Percentiles rank a stretch among this genome's conserved stretches.
These are phyloP conservation scores for Neopestalotiopsis rosae DNA, from an alignment of 2,329 filamentous ascomycete genomes.

Conservation along the genomic window DNA sequence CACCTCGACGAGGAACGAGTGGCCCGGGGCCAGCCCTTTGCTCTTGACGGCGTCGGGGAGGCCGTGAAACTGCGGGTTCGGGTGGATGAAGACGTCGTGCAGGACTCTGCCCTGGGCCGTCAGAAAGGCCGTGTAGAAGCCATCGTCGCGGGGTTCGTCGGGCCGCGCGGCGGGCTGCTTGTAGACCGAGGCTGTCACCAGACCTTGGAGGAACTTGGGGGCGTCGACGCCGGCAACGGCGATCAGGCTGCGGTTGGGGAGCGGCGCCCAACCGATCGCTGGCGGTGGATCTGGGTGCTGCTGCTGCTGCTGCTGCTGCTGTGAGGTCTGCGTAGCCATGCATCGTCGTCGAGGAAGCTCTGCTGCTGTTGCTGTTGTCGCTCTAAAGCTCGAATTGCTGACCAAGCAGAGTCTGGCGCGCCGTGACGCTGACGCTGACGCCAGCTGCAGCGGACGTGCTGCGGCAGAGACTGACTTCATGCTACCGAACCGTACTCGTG, in stretches of 20 bases:
- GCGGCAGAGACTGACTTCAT: conserved; percentile 9
- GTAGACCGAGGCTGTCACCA: conserved; percentile 67
- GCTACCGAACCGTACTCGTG: not conserved
- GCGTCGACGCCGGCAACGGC: conserved; percentile 80
- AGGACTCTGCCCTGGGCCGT: conserved; percentile 85
- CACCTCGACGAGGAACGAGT: conserved; percentile 80
- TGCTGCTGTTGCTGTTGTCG: not conserved
- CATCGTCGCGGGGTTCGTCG: conserved; percentile 41
- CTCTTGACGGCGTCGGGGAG: conserved; percentile 26
- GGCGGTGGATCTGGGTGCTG: conserved; percentile 39
- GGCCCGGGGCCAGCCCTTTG: conserved; percentile 31
- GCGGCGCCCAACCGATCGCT: conserved; percentile 52
- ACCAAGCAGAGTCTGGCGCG: not conserved
- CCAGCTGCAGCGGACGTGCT: not conserved
- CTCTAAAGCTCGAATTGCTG: not conserved
- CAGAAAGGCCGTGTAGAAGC: conserved; percentile 83
- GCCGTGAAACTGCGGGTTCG: conserved; percentile 45
- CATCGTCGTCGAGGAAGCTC: not conserved
- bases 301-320: conserved; percentile 31
- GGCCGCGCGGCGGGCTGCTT: conserved; percentile 59
- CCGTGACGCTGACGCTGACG: not conserved
- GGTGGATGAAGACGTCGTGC: conserved; percentile 91
- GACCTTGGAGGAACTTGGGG: conserved; percentile 84
- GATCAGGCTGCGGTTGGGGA: conserved; percentile 80
- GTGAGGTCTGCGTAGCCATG: conserved; percentile 15